Evolutionary conservation across 805 yeast genomes (phyloP).

Genomic region (Cyberlindnera galapagoensis): DNA sequence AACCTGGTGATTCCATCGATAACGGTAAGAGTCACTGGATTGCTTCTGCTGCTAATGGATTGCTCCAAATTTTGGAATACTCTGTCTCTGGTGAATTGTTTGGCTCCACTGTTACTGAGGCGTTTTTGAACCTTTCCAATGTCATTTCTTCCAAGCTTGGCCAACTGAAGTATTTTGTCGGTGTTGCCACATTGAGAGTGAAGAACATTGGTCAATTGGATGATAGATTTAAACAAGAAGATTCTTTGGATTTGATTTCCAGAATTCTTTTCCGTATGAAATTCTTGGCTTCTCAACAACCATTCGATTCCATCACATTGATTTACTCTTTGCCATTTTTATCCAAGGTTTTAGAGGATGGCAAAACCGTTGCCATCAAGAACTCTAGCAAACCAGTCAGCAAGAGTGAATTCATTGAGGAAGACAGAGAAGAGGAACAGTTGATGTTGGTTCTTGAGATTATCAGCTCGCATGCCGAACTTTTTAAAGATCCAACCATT

Average conservation of each 20-base stretch:
- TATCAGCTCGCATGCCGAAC: constrained; percentile 59
- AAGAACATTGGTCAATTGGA: constrained; percentile 40
- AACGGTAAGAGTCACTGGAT: constrained; percentile 71
- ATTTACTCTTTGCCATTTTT: constrained; percentile 73
- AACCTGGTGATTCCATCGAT: constrained; percentile 42
- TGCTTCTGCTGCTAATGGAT: constrained; percentile 49
- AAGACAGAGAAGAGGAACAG: constrained; percentile 86
- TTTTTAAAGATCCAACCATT: constrained; percentile 56
- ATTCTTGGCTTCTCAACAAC: constrained; percentile 63
- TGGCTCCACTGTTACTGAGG: constrained; percentile 37
- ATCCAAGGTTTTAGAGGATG: constrained; percentile 58
- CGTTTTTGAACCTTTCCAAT: constrained; percentile 50
- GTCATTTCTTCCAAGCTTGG: constrained; percentile 49
- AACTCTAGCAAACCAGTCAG: constrained; percentile 45
- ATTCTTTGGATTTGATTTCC: constrained; percentile 46
- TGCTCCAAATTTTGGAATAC: constrained; percentile 40
- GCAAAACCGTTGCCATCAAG: constrained; percentile 48
- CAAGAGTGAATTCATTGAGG: constrained; percentile 69
- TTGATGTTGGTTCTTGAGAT: constrained; percentile 71
- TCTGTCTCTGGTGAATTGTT: constrained; percentile 30
- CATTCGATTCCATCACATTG: constrained; percentile 62
- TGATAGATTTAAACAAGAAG: constrained; percentile 41
- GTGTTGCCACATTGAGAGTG: constrained; percentile 63
- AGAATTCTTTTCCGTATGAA: constrained; percentile 72
- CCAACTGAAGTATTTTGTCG: constrained; percentile 45